Evolutionary conservation across 345 rosid genomes (phyloP), one percentile per base, ranked within the genome.

Genomic region (Gynandropsis gynandra): DNA sequence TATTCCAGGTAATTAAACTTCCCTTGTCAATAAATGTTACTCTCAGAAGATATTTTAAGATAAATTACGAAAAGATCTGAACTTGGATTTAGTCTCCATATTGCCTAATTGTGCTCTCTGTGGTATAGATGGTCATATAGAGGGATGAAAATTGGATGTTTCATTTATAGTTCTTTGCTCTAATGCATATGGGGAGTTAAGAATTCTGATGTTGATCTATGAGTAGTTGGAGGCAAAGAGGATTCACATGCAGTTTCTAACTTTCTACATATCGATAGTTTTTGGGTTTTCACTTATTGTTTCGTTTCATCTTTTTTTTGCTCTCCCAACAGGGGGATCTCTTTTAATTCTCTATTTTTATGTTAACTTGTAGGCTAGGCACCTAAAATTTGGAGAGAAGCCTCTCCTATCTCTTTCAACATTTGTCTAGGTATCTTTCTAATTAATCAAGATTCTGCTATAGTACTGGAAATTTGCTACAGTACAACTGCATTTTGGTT

Each of bases 301-400:
- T 43, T 33, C 24, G n/a, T 17, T 42, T 49, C 67, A 27, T 14
- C 32, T 16, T 19, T 18, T 24, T 37, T 27, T 62, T 44, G 32
- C 21, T 44, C 52, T 35, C 44, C 10, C 32, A 4, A 48, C 19
- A 51, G 16, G 27, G 24, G 16, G 44, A 12, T 35, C 47, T 43
- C n/a, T 59, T 58, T 45, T 32, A 52, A 48, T 51, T 34, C 46
- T n/a, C n/a, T n/a, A n/a, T n/a, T n/a, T n/a, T n/a, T n/a, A n/a
- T n/a, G n/a, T n/a, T n/a, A n/a, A n/a, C 38, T 39, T 70, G 54
- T 83, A 87, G 98, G 82, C 92, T 66, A 74, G 96, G 60, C 74
- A 9, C 44, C 89, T 87, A 48, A 87, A 92, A 62, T 81, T 82
- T 65, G 98, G 96, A 21, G 98, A 92, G 68, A 92, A 87, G 69